Evolutionary conservation across 257 asterid genomes (phyloP).

Genomic region (Avicennia marina): DNA sequence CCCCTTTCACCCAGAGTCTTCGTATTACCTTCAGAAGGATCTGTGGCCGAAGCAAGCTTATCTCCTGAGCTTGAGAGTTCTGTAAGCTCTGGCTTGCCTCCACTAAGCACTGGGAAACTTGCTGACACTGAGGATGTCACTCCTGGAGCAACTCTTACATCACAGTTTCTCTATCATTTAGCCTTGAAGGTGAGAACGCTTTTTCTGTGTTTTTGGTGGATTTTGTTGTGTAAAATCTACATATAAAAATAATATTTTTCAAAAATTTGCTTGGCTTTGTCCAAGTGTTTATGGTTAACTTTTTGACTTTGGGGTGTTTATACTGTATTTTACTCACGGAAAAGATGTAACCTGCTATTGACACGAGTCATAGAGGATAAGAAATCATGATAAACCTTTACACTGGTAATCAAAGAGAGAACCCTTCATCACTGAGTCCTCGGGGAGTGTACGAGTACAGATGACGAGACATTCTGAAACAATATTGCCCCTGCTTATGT

Average conservation of each 20-base stretch:
- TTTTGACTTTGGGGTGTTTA: too few relatives aligned
- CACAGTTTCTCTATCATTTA: constrained; percentile 90
- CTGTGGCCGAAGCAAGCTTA: constrained; percentile 76
- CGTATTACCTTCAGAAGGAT: constrained; percentile 98
- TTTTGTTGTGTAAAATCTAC: too few relatives aligned
- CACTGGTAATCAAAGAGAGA: neutral
- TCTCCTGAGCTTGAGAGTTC: constrained; percentile 73
- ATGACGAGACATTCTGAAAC: neutral
- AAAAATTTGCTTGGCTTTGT: constrained; percentile 8
- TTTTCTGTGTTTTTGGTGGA: too few relatives aligned
- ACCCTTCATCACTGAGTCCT: neutral
- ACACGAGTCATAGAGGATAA: neutral
- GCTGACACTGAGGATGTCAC: constrained; percentile 70
- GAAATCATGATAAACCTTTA: neutral
- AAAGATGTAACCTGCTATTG: too few relatives aligned
- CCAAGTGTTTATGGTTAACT: too few relatives aligned
- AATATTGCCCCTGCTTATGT: neutral
- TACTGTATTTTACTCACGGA: too few relatives aligned
- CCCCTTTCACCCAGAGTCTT: constrained; percentile 88
- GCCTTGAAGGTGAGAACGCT: constrained; percentile 76
- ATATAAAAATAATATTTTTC: constrained; percentile 5
- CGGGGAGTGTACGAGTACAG: neutral
- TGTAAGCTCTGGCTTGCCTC: constrained; percentile 87
- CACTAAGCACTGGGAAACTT: constrained; percentile 62
- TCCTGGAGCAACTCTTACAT: constrained; percentile 83